Evolutionary conservation across 495 filamentous ascomycete genomes (phyloP).

Genomic region (Sabuloglossum arenarium): DNA sequence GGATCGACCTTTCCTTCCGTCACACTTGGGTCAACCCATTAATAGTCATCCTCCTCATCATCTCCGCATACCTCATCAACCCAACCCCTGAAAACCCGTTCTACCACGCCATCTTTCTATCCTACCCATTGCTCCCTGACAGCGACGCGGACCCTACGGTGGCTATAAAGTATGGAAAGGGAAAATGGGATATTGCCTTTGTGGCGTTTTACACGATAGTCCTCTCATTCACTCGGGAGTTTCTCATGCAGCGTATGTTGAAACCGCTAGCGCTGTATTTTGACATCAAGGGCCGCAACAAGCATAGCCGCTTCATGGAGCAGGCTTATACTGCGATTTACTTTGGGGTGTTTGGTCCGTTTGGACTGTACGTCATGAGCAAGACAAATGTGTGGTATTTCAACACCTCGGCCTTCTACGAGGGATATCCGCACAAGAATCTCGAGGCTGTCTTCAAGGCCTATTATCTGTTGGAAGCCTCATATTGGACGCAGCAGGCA

Average conservation of each 20-base stretch:
- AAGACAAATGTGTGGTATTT: slow-evolving; percentile 93
- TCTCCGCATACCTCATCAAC: slow-evolving; percentile 52
- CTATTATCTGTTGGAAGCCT: slow-evolving; percentile 88
- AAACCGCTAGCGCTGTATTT: slow-evolving; percentile 51
- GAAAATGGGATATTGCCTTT: slow-evolving; percentile 62
- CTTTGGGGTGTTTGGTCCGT: slow-evolving; percentile 67
- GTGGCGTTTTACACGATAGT: slow-evolving; percentile 80
- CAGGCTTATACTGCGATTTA: slow-evolving; percentile 96
- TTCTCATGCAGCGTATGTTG: slow-evolving; percentile 84
- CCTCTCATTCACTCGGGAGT: slow-evolving; percentile 84
- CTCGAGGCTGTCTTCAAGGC: slow-evolving; percentile 84
- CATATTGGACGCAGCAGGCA: slow-evolving; percentile 91
- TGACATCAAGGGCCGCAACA: slow-evolving; percentile 52
- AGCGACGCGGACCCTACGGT: slow-evolving; percentile 24
- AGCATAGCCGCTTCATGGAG: slow-evolving; percentile 90
- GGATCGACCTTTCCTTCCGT: slow-evolving; percentile 16
- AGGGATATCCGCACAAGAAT: slow-evolving; percentile 68
- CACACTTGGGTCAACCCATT: slow-evolving; percentile 47
- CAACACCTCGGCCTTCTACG: slow-evolving; percentile 81
- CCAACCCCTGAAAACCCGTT: slow-evolving; percentile 67
- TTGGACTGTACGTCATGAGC: slow-evolving; percentile 83
- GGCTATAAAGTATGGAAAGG: slow-evolving; percentile 72
- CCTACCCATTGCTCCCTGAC: slow-evolving; percentile 48
- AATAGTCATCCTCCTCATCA: slow-evolving; percentile 38
- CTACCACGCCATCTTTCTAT: slow-evolving; percentile 78